Evolutionary conservation across 1,284 basidiomycete genomes (phyloP).

Genomic region (Exobasidium rhododendri): DNA sequence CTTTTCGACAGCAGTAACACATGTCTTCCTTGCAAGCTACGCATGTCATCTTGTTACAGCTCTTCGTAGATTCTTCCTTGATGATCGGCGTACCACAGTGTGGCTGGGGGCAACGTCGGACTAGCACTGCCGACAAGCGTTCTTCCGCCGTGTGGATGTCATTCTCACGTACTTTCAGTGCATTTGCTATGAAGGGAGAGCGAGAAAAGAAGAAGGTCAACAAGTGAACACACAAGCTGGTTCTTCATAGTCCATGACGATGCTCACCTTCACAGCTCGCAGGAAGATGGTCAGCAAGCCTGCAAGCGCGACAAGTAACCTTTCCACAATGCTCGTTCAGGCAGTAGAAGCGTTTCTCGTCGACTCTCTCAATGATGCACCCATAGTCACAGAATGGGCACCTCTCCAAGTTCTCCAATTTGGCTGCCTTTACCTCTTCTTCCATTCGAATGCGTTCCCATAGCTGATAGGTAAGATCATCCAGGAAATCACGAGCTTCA

Average conservation of each 20-base stretch:
- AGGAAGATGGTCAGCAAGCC: not conserved
- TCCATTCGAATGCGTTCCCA: not conserved
- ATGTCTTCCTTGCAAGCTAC: not conserved
- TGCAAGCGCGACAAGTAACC: not conserved
- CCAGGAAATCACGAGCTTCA: not conserved
- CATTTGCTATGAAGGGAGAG: no score
- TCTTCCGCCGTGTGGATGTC: not conserved
- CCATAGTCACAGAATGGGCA: not conserved
- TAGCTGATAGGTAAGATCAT: not conserved
- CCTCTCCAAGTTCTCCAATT: not conserved
- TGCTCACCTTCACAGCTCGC: not conserved
- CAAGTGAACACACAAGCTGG: no score
- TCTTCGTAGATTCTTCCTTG: not conserved
- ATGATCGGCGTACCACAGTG: not conserved
- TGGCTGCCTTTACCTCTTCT: not conserved
- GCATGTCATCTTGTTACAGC: conserved; percentile 3
- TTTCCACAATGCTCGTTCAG: not conserved
- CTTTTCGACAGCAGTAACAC: not conserved
- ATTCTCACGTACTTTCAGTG: not conserved
- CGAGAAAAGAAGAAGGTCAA: no score
- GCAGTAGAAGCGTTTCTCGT: conserved; percentile 1
- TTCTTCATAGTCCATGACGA: no score
- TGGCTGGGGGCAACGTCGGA: not conserved
- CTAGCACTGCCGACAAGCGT: not conserved
- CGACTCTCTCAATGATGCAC: not conserved